phyloP scores from a whole-genome alignment of 352 stramenopile genomes.

The Phytophthora vignae region DNA sequence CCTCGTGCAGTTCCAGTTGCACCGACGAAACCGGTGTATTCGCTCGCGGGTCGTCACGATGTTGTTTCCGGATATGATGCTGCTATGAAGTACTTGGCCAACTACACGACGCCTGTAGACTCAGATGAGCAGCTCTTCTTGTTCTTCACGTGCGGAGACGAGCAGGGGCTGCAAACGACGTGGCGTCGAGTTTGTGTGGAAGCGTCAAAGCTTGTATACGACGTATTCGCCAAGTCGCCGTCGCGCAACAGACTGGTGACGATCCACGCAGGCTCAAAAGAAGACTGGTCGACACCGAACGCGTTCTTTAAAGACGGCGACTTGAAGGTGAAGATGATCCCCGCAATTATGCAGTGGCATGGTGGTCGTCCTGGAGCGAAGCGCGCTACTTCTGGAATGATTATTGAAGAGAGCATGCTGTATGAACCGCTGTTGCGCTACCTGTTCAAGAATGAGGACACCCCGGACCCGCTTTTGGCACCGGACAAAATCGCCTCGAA shows the following conservation, averaged over 20 bases:
- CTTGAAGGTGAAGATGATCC: conserved; percentile 71
- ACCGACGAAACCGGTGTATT: background rate
- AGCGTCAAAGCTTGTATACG: conserved; percentile 56
- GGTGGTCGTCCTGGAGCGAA: conserved; percentile 43
- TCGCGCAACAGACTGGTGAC: conserved; percentile 57
- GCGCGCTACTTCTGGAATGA: conserved; percentile 66
- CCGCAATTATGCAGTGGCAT: conserved; percentile 74
- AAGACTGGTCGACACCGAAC: conserved; percentile 67
- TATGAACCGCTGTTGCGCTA: conserved; percentile 76
- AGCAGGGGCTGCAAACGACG: conserved; percentile 49
- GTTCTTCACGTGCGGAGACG: conserved; percentile 75
- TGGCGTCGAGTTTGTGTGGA: conserved; percentile 60
- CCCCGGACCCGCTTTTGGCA: conserved; percentile 48
- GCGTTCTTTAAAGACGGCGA: conserved; percentile 68
- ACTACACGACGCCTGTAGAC: conserved; percentile 38
- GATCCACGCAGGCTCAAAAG: conserved; percentile 63
- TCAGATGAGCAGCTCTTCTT: conserved; percentile 66
- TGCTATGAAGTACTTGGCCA: conserved; percentile 57
- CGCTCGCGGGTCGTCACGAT: conserved; percentile 52
- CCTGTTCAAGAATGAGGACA: conserved; percentile 73
- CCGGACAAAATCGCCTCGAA: conserved; percentile 53
- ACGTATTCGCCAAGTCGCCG: conserved; percentile 65
- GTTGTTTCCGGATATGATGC: conserved; percentile 59
- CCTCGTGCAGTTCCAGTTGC: conserved; percentile 6
- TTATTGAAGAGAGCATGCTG: conserved; percentile 60